A percentile compares a stretch with the other conserved stretches of the same genome.
These are phyloP conservation scores for Citeromyces nyonsensis DNA, from an alignment of 805 yeast genomes.

Conservation along the genomic window DNA sequence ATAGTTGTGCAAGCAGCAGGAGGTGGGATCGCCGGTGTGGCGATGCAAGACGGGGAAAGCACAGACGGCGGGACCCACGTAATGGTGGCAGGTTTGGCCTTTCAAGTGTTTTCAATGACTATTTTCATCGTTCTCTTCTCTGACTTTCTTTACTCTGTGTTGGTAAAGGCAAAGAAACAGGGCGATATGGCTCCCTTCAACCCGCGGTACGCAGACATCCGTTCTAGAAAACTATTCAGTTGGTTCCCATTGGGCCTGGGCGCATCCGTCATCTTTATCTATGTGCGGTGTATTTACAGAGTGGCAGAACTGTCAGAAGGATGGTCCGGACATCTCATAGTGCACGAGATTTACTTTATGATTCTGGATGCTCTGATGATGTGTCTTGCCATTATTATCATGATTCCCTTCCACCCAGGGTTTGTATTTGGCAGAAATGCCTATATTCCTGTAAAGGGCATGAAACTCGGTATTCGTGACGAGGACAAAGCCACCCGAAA, in stretches of 20 bases:
- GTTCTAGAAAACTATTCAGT: slow-evolving; percentile 20
- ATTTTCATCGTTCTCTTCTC: slow-evolving; percentile 36
- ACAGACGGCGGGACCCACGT: slow-evolving; percentile 38
- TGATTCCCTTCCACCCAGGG: slow-evolving; percentile 53
- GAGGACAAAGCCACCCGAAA: neutral
- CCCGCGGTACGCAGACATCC: slow-evolving; percentile 16
- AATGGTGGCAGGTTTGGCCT: slow-evolving; percentile 66
- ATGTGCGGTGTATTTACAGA: slow-evolving; percentile 58
- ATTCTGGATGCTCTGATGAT: slow-evolving; percentile 51
- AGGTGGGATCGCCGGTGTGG: slow-evolving; percentile 53
- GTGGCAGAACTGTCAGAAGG: slow-evolving; percentile 60
- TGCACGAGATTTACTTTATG: slow-evolving; percentile 42
- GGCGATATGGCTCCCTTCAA: slow-evolving; percentile 18
- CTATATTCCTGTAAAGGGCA: slow-evolving; percentile 3
- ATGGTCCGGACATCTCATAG: slow-evolving; percentile 52
- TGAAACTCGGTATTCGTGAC: slow-evolving; percentile 2
- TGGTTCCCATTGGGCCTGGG: slow-evolving; percentile 28
- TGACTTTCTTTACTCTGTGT: slow-evolving; percentile 26
- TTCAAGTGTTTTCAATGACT: slow-evolving; percentile 61
- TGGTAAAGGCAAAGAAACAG: slow-evolving; percentile 8
- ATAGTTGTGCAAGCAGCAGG: slow-evolving; percentile 60
- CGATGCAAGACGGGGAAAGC: slow-evolving; percentile 15
- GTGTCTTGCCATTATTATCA: slow-evolving; percentile 24
- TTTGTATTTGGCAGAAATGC: slow-evolving; percentile 21
- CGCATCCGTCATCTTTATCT: slow-evolving; percentile 35